Conservation (phyloP, 1,139 yeast species). For the Candida tunisiensis region DNA sequence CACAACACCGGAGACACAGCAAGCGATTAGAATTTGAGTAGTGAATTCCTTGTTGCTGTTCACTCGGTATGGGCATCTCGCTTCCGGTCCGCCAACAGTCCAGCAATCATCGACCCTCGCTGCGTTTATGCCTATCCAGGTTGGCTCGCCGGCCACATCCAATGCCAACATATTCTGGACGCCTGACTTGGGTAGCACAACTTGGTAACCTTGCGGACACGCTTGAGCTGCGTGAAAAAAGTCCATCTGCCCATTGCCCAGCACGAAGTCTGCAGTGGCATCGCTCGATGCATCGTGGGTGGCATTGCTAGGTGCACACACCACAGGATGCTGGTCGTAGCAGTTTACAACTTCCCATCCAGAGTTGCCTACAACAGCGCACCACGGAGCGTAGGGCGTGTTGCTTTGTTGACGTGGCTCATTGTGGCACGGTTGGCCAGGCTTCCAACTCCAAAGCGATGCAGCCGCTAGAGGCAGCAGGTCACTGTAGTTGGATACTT, state of each 20-base stretch:
- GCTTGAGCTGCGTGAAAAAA: constrained; percentile 36
- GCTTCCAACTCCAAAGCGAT: constrained; percentile 60
- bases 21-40: constrained; percentile 49
- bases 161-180: constrained; percentile 24
- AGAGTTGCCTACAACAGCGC: constrained; percentile 34
- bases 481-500: no score
- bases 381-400: constrained; percentile 16
- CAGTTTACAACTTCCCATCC: constrained; percentile 57
- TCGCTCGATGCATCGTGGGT: constrained; percentile 24
- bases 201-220: constrained; percentile 35
- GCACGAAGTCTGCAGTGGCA: constrained; percentile 30
- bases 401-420: background rate
- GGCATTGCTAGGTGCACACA: constrained; percentile 33
- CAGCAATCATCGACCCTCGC: constrained; percentile 61
- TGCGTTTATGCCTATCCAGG: constrained; percentile 81
- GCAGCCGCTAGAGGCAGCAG: constrained; percentile 17
- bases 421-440: constrained; percentile 33
- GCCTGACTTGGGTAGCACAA: constrained; percentile 43
- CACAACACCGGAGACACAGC: constrained; percentile 39
- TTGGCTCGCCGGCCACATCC: constrained; percentile 25
- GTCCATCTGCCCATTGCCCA: constrained; percentile 20
- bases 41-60: constrained; percentile 39
- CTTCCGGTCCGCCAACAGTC: constrained; percentile 72
- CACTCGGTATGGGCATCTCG: constrained; percentile 61
- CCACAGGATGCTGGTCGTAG: constrained; percentile 30